Conservation (phyloP, 805 yeast genomes). For the Metschnikowia reukaufii region DNA sequence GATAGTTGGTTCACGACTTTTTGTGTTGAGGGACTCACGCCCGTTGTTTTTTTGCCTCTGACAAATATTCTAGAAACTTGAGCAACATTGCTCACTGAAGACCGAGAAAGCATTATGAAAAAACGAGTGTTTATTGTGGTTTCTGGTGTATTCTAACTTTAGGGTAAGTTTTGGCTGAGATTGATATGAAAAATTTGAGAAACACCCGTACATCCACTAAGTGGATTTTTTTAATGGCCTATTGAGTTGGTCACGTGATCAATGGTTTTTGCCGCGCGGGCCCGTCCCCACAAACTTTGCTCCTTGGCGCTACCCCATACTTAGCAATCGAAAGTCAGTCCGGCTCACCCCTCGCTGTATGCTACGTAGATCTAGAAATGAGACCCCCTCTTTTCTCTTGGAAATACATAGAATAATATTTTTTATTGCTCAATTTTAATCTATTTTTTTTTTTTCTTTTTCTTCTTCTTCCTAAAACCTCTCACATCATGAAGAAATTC, state of each 20-base stretch:
- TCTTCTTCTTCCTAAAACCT: neutral
- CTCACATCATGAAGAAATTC: slow-evolving; percentile 1
- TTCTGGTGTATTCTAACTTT: neutral
- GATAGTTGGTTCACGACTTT: slow-evolving; percentile 60
- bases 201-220: slow-evolving; percentile 5
- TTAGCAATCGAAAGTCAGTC: neutral
- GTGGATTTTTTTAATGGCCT: too few relatives aligned
- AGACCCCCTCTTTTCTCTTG: neutral
- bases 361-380: neutral
- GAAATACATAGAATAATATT: neutral
- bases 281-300: neutral
- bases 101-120: slow-evolving; percentile 8
- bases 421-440: too few relatives aligned
- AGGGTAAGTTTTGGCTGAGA: neutral
- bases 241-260: neutral
- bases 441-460: neutral
- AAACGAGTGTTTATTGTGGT: neutral
- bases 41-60: slow-evolving; percentile 33
- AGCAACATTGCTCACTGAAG: neutral
- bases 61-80: slow-evolving; percentile 21
- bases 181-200: slow-evolving; percentile 6
- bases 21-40: slow-evolving; percentile 39
- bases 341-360: neutral
- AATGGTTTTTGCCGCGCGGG: too few relatives aligned
- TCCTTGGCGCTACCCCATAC: neutral